Base-by-base conservation (phyloP, 352 stramenopile genomes). In the Phytophthora citricola region DNA sequence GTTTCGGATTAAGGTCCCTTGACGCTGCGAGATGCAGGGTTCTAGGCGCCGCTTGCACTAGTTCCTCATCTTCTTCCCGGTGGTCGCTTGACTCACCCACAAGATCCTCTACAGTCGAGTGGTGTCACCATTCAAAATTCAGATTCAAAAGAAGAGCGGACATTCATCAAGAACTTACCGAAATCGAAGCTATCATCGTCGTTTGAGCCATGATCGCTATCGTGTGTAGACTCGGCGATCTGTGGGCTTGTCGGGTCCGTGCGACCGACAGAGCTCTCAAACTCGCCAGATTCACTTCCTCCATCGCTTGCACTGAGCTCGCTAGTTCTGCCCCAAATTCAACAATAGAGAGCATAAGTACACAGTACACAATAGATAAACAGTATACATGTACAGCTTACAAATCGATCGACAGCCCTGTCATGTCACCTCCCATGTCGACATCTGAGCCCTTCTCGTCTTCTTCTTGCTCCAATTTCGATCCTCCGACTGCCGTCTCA, bases 401-500 rank as follows among this genome's bases (percentile, higher is more conserved):
- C 85, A 91, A 61, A 57, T 94, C 85, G 5, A 94, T 82, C 40
- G 79, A 89, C 1, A 92, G 36, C 14, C 70, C 69, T 47, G 69
- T 73, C 2, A 78, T 64, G 0, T 75, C 65, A 27, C 46, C 32
- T 31, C n/a, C 41, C 12, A 46, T 10, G 29, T 54, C 63, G 10
- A 66, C 34, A 40, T 63, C 48, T 1, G 29, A 73, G 15, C 55
- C 47, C 1, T 69, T 40, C 15, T 61, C 46, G 26, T 44, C 15
- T 51, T 40, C 34, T 22, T 9, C 32, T 34, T 52, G 20, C 20
- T n/a, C 9, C 29, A 34, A 4, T 15, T 48, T 31, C 24, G 22
- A 12, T 31, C 39, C 34, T 60, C 48, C 22, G 47, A 17, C 29
- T 20, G 8, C 32, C 38, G 11, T 55, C 22, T 60, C 47, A 45